Evolutionary conservation across 2,329 filamentous ascomycete genomes (phyloP).

Genomic region (Acephala macrosclerotiorum): DNA sequence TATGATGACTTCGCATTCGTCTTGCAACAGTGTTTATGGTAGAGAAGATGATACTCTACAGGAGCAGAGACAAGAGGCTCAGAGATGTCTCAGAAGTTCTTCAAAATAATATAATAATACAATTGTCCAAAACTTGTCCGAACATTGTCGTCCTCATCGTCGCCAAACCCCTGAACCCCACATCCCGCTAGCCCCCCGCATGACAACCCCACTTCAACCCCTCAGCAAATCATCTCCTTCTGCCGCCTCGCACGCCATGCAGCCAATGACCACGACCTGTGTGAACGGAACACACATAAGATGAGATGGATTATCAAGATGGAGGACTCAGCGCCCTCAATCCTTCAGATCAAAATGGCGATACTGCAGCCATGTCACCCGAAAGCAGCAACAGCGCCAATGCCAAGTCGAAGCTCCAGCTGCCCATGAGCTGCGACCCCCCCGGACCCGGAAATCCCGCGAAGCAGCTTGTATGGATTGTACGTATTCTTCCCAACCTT

Average conservation of each 20-base stretch:
- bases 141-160: background rate
- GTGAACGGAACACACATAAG: slow-evolving; percentile 8
- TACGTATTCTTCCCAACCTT: slow-evolving; percentile 51
- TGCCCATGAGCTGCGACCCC: slow-evolving; percentile 88
- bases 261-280: slow-evolving; percentile 19
- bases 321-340: slow-evolving; percentile 16
- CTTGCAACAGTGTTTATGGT: no score
- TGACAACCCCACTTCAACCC: slow-evolving; percentile 4
- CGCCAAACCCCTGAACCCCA: slow-evolving; percentile 6
- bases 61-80: no score
- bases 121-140: background rate
- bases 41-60: no score
- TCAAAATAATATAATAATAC: no score
- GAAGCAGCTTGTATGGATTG: slow-evolving; percentile 87
- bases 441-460: slow-evolving; percentile 73
- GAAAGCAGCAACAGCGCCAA: slow-evolving; percentile 28
- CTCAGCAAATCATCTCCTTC: slow-evolving; percentile 6
- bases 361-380: slow-evolving; percentile 31
- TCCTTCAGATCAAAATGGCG: slow-evolving; percentile 22
- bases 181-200: slow-evolving; percentile 3
- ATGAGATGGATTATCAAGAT: slow-evolving; percentile 34
- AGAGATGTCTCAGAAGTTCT: no score
- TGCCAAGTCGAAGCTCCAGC: slow-evolving; percentile 56
- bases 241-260: slow-evolving; percentile 9
- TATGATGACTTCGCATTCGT: no score